Evolutionary conservation across 2,329 filamentous ascomycete species (phyloP).

Genomic region (Myriosclerotinia scirpicola): DNA sequence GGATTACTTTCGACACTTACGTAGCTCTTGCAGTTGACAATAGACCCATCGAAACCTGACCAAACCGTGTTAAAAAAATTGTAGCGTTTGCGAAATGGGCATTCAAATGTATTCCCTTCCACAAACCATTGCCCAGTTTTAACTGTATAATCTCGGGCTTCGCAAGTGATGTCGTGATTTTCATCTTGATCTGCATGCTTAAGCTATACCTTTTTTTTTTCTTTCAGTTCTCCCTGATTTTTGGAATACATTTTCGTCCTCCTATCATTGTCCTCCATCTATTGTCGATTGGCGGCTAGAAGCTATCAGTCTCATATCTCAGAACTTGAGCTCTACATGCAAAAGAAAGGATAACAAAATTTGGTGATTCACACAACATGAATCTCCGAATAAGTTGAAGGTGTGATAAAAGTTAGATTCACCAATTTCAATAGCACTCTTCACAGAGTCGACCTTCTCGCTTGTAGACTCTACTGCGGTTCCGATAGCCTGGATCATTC

Average conservation of each 20-base stretch:
- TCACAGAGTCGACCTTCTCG: neutral
- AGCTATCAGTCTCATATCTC: neutral
- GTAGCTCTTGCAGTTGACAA: neutral
- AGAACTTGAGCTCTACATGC: no score
- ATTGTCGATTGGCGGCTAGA: neutral
- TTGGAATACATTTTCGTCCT: neutral
- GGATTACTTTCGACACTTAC: neutral
- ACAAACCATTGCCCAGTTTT: neutral
- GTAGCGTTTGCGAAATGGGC: no score
- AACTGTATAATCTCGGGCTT: neutral
- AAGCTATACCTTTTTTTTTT: neutral
- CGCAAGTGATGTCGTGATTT: constrained; percentile 6
- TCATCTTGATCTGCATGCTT: constrained; percentile 6
- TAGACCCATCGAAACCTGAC: constrained; percentile 8
- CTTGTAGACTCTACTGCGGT: neutral
- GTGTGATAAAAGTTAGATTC: neutral
- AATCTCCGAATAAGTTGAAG: no score
- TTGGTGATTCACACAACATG: no score
- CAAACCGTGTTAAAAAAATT: no score
- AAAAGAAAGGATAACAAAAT: no score
- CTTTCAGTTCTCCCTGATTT: neutral
- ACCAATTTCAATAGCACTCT: constrained; percentile 1
- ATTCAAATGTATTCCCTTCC: neutral
- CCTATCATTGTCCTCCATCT: neutral
- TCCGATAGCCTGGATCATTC: neutral